phyloP scores from a whole-genome alignment of 208 protist species.

The Acanthamoeba lenticulata region DNA sequence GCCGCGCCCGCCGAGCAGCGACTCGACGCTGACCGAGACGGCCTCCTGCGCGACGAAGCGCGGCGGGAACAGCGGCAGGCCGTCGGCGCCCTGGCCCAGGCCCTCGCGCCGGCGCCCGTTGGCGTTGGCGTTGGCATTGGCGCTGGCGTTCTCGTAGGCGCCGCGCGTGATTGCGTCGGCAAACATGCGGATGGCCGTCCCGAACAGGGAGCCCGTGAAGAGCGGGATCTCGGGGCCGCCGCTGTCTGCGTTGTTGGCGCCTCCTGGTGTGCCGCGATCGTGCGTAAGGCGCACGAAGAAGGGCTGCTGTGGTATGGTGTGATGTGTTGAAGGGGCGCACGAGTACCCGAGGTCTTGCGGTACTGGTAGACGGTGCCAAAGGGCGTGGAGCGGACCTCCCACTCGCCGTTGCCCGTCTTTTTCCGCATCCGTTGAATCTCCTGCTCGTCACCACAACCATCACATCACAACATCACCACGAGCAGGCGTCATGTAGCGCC shows the following conservation, averaged over 20 bases:
- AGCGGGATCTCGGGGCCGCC: background rate
- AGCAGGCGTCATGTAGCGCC: too few species aligned
- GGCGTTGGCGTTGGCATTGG: background rate
- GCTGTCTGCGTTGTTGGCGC: background rate
- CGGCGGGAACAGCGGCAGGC: background rate
- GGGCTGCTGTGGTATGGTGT: background rate
- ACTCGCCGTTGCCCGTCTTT: background rate
- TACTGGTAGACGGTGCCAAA: slow-evolving; percentile 32
- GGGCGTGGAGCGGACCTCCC: background rate
- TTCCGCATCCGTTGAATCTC: background rate
- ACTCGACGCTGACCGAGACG: background rate
- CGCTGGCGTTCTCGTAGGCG: background rate
- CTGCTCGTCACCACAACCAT: background rate
- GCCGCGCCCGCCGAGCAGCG: background rate
- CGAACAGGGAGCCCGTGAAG: background rate
- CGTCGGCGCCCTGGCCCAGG: background rate
- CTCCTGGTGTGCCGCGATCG: background rate
- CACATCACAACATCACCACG: too few species aligned
- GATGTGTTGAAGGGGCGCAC: background rate
- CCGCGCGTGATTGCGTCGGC: background rate
- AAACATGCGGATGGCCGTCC: background rate
- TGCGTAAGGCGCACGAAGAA: background rate
- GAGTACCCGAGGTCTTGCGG: background rate
- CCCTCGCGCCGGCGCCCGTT: background rate
- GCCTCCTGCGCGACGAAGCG: background rate